A percentile compares a stretch with the other conserved stretches of the same genome.
Evolutionary conservation across 2,329 filamentous ascomycete genomes (phyloP).

Genomic region (Tolypocladium ovalisporum): DNA sequence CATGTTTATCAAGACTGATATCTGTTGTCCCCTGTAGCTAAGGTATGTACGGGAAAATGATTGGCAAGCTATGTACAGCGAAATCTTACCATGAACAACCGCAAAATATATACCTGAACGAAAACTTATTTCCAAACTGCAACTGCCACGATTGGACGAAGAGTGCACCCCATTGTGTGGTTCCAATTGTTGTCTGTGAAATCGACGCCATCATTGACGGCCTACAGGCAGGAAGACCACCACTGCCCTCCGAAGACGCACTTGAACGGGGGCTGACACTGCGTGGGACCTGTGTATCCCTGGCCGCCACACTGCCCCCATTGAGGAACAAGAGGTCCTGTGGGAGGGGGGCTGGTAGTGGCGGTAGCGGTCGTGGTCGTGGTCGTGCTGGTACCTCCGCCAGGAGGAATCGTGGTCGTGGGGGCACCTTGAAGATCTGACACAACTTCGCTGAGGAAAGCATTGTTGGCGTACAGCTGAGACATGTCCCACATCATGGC

Average conservation of each 20-base stretch:
- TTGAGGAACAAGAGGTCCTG: conserved; percentile 9
- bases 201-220: not conserved
- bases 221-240: conserved; percentile 11
- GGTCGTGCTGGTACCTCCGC: not conserved
- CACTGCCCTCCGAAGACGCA: conserved; percentile 9
- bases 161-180: not conserved
- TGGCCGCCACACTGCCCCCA: conserved; percentile 14
- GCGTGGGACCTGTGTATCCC: conserved; percentile 10
- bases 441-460: conserved; percentile 38
- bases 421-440: not conserved
- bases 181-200: not conserved
- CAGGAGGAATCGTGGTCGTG: not conserved
- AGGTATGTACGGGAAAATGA: not conserved
- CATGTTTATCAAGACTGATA: not conserved
- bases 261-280: conserved; percentile 11
- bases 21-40: not conserved
- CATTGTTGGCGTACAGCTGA: conserved; percentile 46
- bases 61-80: not conserved
- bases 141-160: not conserved
- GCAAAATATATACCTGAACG: not conserved
- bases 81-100: not conserved
- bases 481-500: conserved; percentile 61
- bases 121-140: not conserved
- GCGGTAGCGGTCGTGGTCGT: conserved; percentile 1
- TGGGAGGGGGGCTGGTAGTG: conserved; percentile 4